These are phyloP conservation scores for Toxicodendron radicans DNA, from an alignment of 345 rosid species.

Conservation along the genomic window DNA sequence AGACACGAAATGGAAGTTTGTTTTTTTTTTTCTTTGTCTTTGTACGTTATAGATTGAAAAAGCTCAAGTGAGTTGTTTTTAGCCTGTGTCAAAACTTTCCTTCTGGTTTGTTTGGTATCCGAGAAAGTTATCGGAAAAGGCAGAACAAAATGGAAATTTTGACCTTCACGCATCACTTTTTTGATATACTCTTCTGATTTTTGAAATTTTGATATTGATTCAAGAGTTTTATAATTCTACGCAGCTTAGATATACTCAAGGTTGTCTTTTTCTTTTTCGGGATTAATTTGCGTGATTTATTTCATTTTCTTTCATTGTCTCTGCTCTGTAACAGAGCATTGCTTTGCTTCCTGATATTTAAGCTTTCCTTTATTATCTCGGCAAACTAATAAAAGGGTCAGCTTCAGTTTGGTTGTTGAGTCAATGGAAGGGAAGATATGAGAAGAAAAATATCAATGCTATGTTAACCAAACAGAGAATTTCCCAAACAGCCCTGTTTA, in stretches of 20 bases:
- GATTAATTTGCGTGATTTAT: too few species aligned
- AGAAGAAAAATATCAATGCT: background rate
- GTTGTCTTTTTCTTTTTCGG: too few species aligned
- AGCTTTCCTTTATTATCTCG: slow-evolving; percentile 17
- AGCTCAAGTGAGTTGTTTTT: background rate
- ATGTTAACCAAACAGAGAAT: slow-evolving; percentile 23
- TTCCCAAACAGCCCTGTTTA: slow-evolving; percentile 18
- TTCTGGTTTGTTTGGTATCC: slow-evolving; percentile 17
- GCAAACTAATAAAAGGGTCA: slow-evolving; percentile 17
- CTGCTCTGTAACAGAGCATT: background rate
- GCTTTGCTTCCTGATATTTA: background rate
- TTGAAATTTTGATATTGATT: background rate
- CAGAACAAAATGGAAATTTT: background rate
- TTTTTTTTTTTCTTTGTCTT: background rate
- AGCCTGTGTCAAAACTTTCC: background rate
- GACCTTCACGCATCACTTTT: background rate
- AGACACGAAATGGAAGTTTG: background rate
- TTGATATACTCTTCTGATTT: background rate
- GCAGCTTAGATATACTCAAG: too few species aligned
- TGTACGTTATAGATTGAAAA: background rate
- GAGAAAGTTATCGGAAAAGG: slow-evolving; percentile 13
- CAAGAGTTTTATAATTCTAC: background rate
- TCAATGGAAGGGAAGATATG: slow-evolving; percentile 2
- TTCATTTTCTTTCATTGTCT: too few species aligned
- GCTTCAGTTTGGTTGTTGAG: slow-evolving; percentile 12